phyloP scores from a whole-genome alignment of 352 stramenopile species.

The Elongisporangium anandrum region DNA sequence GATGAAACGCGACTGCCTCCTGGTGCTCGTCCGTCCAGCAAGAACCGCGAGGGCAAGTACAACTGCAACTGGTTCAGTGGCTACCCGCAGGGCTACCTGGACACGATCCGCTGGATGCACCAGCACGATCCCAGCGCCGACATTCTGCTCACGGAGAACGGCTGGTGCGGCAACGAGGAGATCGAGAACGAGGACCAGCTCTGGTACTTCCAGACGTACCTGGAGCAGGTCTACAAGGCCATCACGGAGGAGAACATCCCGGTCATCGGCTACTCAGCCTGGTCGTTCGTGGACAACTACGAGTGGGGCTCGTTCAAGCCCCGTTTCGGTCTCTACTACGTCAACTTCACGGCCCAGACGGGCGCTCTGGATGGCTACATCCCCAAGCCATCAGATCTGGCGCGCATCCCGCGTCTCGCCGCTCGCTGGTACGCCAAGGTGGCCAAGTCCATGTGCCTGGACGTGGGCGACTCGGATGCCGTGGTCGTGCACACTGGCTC shows the following conservation, averaged over 20 bases:
- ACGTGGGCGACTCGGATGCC: not conserved
- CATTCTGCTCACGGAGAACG: slow-evolving; percentile 63
- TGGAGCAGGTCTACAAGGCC: slow-evolving; percentile 48
- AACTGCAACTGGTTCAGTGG: slow-evolving; percentile 49
- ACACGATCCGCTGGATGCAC: slow-evolving; percentile 43
- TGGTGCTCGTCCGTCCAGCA: slow-evolving; percentile 51
- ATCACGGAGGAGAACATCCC: slow-evolving; percentile 45
- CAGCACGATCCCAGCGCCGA: slow-evolving; percentile 25
- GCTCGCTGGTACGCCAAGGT: slow-evolving; percentile 26
- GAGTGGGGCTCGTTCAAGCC: slow-evolving; percentile 28
- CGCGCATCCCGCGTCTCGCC: slow-evolving; percentile 21
- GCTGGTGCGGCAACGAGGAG: slow-evolving; percentile 53
- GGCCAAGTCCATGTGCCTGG: slow-evolving; percentile 30
- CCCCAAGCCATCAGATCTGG: slow-evolving; percentile 12
- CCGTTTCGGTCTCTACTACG: slow-evolving; percentile 58
- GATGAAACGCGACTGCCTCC: slow-evolving; percentile 52
- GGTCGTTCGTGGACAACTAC: slow-evolving; percentile 46
- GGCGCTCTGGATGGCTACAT: slow-evolving; percentile 17
- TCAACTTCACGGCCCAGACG: slow-evolving; percentile 36
- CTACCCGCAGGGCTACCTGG: slow-evolving; percentile 46
- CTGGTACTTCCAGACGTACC: slow-evolving; percentile 46
- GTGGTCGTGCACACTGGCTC: slow-evolving; percentile 3
- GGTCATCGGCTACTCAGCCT: slow-evolving; percentile 89
- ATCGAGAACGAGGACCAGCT: slow-evolving; percentile 56
- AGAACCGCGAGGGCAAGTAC: slow-evolving; percentile 28